Evolutionary conservation across 2,329 filamentous ascomycete genomes (phyloP), one percentile per base, ranked within the genome.

Genomic region (Volutella citrinella): DNA sequence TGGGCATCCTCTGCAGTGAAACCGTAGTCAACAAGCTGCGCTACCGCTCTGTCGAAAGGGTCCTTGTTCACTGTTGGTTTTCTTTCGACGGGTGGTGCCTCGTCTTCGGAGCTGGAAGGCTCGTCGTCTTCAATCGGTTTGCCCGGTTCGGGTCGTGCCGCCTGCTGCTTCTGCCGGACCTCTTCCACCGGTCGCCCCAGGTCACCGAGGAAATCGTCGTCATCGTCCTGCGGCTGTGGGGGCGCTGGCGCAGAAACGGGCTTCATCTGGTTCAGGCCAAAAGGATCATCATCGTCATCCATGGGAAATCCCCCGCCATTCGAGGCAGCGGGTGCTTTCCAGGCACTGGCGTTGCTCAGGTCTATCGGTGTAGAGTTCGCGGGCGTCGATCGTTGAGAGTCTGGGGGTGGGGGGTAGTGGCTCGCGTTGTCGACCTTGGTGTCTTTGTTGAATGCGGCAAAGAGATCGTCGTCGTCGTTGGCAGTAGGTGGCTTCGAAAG

Each of bases 1-100:
- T 77, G 76, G n/a, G 93, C 84, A 52, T 89, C 88, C 38, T 95
- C 87, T 0, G 81, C 75, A 0, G 87, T 80, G 51, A 98, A 98
- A 1, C 93, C 93, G 78, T 97, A 97, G 48, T 96, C 91, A 4
- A 96, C 80, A 17, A 98, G 68, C 57, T 97, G 88, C 9, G 87
- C 87, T 17, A 97, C 78, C 9, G 89, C 87, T 47, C 77, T 79
- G 54, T 95, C 88, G 38, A 84, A 81, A 2, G 64, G 45, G 40
- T 68, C 60, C 46, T 61, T 53, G 22, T 49, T 54, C 13, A 50
- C 39, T 25, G 40, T 52, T 6, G 51, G 45, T 10, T 40, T 41
- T 27, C 52, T 48, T 27, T 51, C 46, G 10, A 37, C 16, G 27
- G 41, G 51, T 19, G 49, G 41, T 13, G 34, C 42, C n/a, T 73